These are phyloP conservation scores for Stenocarpella maydis DNA, from an alignment of 2,329 filamentous ascomycete genomes.

Conservation along the genomic window DNA sequence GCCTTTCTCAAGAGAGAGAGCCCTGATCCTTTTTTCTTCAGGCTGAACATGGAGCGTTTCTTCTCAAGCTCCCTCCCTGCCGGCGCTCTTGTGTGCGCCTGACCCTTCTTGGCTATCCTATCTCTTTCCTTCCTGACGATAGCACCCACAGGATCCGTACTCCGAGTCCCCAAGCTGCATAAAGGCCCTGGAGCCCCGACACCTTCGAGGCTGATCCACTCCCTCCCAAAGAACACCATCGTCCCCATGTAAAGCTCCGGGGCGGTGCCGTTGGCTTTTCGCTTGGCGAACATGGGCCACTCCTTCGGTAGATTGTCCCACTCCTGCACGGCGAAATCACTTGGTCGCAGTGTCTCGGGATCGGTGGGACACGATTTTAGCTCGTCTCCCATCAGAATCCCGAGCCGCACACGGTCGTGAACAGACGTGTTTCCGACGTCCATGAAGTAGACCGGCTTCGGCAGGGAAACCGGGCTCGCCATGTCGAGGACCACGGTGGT, in stretches of 20 bases:
- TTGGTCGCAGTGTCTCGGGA: constrained; percentile 2
- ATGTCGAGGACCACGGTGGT: constrained; percentile 17
- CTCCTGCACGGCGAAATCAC: constrained; percentile 26
- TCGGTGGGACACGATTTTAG: background rate
- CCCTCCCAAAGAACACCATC: constrained; percentile 25
- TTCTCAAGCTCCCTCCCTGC: background rate
- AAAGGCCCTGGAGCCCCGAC: background rate
- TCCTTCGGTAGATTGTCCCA: constrained; percentile 20
- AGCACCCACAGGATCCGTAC: background rate
- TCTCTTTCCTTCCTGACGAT: background rate
- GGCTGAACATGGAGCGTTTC: background rate
- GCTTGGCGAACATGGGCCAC: constrained; percentile 25
- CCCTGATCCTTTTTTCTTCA: background rate
- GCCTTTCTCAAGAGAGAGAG: background rate
- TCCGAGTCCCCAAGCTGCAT: background rate
- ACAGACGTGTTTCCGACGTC: constrained; percentile 14
- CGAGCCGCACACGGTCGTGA: constrained; percentile 21
- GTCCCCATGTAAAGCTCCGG: constrained; percentile 10
- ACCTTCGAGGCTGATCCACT: constrained; percentile 20
- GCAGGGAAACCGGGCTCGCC: background rate
- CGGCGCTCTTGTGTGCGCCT: too few relatives aligned
- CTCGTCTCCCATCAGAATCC: constrained; percentile 17
- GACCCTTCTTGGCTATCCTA: background rate
- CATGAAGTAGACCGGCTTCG: background rate
- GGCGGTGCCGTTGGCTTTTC: background rate